Base-by-base conservation (phyloP, 768 basidiomycete genomes). In the Phanerodontia chrysosporium region DNA sequence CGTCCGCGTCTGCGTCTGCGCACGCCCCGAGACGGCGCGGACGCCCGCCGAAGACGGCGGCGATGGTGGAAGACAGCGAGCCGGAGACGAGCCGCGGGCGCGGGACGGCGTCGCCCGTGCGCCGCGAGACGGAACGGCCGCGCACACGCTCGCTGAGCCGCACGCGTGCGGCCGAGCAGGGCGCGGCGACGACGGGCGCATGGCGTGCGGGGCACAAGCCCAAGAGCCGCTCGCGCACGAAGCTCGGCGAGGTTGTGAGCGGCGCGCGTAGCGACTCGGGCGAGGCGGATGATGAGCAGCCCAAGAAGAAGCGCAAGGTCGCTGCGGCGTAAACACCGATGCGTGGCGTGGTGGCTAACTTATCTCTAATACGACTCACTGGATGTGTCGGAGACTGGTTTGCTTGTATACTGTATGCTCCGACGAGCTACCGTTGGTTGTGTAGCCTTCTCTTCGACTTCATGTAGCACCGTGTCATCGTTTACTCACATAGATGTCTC, bases 221-320 rank as follows among this genome's bases (percentile, higher is more conserved):
- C 28, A n/a, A 29, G 54, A 60, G 39, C 58, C 53, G 57, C 42
- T 51, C 32, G 55, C 29, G 30, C 25, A 51, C 35, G 64, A 64
- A 25, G 51, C n/a, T 39, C 24, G 36, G 28, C 18, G 45, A 53
- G 35, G 52, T 59, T n/a, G 25, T 45, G 18, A 25, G 9, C 32
- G 56, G 35, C 16, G 56, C 28, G 44, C n/a, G 22, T n/a, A 57
- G 55, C n/a, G 62, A 49, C 24, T 61, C 42, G 1, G 58, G 30
- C 29, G 63, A 62, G 10, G 64, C 51, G 42, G 64, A 64, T 9
- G 64, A 64, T n/a, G 64, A 66, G 54, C 59, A 66, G 54, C 67
- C 67, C 22, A 69, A 66, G 65, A 69, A 69, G 62, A 62, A 64
- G 58, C 55, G 67, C 45, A 69, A 64, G 58, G 61, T 66, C 8